phyloP scores from a whole-genome alignment of 2,329 filamentous ascomycete genomes.

The Calonectria ilicicola region DNA sequence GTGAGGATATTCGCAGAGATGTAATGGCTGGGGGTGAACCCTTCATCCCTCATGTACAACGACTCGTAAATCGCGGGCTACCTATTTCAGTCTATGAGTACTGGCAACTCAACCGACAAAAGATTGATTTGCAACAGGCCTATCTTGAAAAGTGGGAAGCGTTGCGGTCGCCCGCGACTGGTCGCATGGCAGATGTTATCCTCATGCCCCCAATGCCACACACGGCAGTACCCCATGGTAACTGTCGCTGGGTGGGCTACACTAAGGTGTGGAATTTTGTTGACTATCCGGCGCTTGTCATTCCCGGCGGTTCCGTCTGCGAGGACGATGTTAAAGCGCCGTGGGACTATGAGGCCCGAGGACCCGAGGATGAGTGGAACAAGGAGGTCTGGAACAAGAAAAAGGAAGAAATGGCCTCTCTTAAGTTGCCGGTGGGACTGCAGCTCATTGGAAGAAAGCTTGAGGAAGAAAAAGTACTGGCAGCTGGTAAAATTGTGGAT shows the following conservation, averaged over 20 bases:
- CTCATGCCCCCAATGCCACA: slow-evolving; percentile 72
- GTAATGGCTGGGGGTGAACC: slow-evolving; percentile 69
- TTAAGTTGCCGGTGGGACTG: slow-evolving; percentile 58
- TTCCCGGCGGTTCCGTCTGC: slow-evolving; percentile 49
- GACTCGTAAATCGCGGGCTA: slow-evolving; percentile 62
- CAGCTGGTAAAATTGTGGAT: slow-evolving; percentile 23
- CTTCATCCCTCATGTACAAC: slow-evolving; percentile 68
- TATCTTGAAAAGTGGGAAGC: slow-evolving; percentile 71
- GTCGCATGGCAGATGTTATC: slow-evolving; percentile 64
- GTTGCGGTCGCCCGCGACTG: slow-evolving; percentile 54
- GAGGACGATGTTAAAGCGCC: slow-evolving; percentile 52
- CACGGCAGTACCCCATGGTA: slow-evolving; percentile 59
- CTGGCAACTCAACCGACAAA: slow-evolving; percentile 74
- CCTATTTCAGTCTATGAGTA: slow-evolving; percentile 73
- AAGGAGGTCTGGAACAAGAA: slow-evolving; percentile 26
- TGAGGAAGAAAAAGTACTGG: slow-evolving; percentile 66
- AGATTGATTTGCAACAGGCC: slow-evolving; percentile 51
- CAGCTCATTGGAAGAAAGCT: slow-evolving; percentile 64
- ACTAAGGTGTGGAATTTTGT: slow-evolving; percentile 47
- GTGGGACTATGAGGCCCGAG: slow-evolving; percentile 29
- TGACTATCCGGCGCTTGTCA: slow-evolving; percentile 43
- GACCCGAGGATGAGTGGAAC: slow-evolving; percentile 35
- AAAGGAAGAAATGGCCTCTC: slow-evolving; percentile 28
- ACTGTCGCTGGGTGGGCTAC: slow-evolving; percentile 61
- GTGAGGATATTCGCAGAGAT: slow-evolving; percentile 70